These are phyloP conservation scores for Cyberlindnera amylophila DNA, from an alignment of 805 yeast species.

Conservation along the genomic window DNA sequence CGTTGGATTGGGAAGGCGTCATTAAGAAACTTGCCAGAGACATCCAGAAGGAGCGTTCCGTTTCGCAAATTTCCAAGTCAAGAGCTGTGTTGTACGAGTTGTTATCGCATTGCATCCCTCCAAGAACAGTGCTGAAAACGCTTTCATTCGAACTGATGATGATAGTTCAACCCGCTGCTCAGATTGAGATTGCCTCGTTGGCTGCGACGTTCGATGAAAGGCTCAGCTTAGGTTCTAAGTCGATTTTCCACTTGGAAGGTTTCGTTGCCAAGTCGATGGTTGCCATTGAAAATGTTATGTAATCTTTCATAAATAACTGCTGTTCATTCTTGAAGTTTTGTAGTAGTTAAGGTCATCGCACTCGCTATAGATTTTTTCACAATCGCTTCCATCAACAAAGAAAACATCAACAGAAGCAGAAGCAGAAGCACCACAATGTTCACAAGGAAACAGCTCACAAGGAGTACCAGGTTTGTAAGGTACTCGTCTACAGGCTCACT, in stretches of 20 bases:
- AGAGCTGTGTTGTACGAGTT: conserved; percentile 77
- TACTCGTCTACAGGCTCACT: conserved; percentile 4
- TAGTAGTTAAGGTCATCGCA: no score
- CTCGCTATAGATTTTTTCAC: no score
- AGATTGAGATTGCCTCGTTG: conserved; percentile 48
- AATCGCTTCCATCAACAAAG: no score
- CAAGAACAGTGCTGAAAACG: conserved; percentile 70
- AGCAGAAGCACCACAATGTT: no score
- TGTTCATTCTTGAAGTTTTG: no score
- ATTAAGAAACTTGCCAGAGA: conserved; percentile 59
- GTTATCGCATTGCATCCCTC: conserved; percentile 90
- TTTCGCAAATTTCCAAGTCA: conserved; percentile 49
- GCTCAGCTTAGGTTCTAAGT: conserved; percentile 78
- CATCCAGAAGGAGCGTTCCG: conserved; percentile 60
- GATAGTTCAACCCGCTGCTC: conserved; percentile 28
- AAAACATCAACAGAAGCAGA: no score
- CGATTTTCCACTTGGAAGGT: conserved; percentile 93
- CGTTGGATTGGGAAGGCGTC: conserved; percentile 90
- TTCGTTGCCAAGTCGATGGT: conserved; percentile 88
- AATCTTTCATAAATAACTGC: no score
- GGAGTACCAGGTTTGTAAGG: not conserved
- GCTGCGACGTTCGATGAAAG: conserved; percentile 81
- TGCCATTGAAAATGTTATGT: conserved; percentile 43
- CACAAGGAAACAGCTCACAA: not conserved
- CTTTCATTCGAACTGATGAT: conserved; percentile 45